phyloP scores from a whole-genome alignment of 306 rosid species.

The Cucurbita moschata region DNA sequence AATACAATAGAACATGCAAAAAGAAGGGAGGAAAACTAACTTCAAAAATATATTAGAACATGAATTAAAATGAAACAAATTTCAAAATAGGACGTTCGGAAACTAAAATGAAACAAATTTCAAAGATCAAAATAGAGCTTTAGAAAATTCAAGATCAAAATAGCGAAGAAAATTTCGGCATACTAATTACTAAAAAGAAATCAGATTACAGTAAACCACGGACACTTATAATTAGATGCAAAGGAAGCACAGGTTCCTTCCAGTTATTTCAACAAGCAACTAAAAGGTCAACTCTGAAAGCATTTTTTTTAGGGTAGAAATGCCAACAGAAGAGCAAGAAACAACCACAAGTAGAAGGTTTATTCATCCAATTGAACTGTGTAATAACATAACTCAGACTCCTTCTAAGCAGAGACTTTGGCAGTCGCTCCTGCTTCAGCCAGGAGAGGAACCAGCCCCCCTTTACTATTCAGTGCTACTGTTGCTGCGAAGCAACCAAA shows the following conservation, averaged over 20 bases:
- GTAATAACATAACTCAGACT: not conserved
- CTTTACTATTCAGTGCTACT: constrained; percentile 31
- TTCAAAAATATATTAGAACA: no score
- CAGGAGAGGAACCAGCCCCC: constrained; percentile 57
- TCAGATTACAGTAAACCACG: not conserved
- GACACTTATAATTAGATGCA: not conserved
- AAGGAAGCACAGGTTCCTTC: not conserved
- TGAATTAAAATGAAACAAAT: no score
- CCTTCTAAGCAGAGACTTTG: constrained; percentile 17
- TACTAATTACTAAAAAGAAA: no score
- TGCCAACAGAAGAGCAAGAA: not conserved
- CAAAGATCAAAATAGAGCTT: no score
- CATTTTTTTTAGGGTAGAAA: not conserved
- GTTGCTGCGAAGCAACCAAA: constrained; percentile 36
- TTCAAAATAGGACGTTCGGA: no score
- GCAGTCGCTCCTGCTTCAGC: constrained; percentile 49
- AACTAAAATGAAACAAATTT: no score
- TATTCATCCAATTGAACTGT: not conserved
- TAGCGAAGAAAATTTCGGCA: no score
- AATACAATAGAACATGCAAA: no score
- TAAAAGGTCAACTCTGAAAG: not conserved
- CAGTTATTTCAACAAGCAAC: not conserved
- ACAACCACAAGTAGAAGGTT: not conserved
- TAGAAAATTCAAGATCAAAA: no score
- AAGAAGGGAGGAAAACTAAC: no score